Percentiles rank a stretch among this genome's conserved stretches.
These are phyloP conservation scores for Silene uniflora DNA, from an alignment of 148 eudicot genomes.

Conservation along the genomic window DNA sequence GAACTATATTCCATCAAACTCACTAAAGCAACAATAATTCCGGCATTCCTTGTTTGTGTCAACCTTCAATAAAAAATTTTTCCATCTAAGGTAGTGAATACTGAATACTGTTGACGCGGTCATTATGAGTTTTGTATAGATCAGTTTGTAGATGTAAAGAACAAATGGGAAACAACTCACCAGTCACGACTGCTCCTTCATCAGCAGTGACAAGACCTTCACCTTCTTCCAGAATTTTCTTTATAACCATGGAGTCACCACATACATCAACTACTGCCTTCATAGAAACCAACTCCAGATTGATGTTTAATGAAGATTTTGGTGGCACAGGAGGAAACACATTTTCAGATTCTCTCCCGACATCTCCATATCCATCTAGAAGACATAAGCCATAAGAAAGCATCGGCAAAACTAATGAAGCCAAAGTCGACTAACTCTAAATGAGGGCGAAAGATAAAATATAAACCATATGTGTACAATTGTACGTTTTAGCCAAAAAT, in stretches of 20 bases:
- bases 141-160: neutral
- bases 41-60: too few relatives aligned
- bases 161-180: slow-evolving; percentile 34
- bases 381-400: slow-evolving; percentile 12
- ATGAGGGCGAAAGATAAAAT: neutral
- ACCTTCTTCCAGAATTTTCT: slow-evolving; percentile 61
- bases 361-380: slow-evolving; percentile 52
- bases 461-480: neutral
- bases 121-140: too few relatives aligned
- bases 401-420: neutral
- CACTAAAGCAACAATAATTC: too few relatives aligned
- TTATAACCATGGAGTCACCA: slow-evolving; percentile 54
- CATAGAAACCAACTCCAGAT: slow-evolving; percentile 42
- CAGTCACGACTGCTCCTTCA: slow-evolving; percentile 54
- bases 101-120: neutral
- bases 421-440: neutral
- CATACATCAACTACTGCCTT: slow-evolving; percentile 52
- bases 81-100: neutral
- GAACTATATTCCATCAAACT: too few relatives aligned
- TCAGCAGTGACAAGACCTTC: slow-evolving; percentile 44
- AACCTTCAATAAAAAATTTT: too few relatives aligned
- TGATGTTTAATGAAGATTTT: slow-evolving; percentile 38
- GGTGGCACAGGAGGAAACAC: slow-evolving; percentile 36
- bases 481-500: too few relatives aligned
- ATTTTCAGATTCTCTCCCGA: slow-evolving; percentile 23